Evolutionary conservation across 148 eudicot genomes (phyloP), one percentile per base, ranked within the genome.

Genomic region (Rhododendron simsii): DNA sequence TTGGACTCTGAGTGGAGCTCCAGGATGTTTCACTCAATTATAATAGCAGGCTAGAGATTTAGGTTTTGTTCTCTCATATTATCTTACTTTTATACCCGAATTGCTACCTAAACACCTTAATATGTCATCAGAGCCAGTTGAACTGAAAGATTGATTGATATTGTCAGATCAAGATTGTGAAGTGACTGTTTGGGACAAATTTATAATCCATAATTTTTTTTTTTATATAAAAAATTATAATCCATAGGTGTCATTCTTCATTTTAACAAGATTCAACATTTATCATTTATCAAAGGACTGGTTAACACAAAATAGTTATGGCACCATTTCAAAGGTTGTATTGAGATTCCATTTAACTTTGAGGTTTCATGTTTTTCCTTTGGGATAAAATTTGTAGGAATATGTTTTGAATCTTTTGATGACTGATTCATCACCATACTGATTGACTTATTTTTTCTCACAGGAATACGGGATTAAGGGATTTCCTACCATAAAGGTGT

Each of bases 391-490:
- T 14, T 28, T 85, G 51, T 63, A 7, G 67, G 81, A 16, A 18
- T 30, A 81, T 30, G 7, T 85, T 9, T 81, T 12, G 67, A 67
- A 53, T 30, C 2, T 85, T 9, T 81, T 12, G 67, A 67, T 47
- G 51, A 86, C 76, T 51, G 69, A 23, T 57, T 57, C 81, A 33
- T 80, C 51, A 3, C 78, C n/a, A 12, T 71, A 44, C 65, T 76
- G n/a, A 86, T 44, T n/a, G 28, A 13, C 81, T 81, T 33, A 41
- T 81, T 73, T 85, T 63, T 45, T 82, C 81, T 81, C 91, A 55
- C 87, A 97, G 99, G 98, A 97, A 89, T 95, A 97, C 90, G 99
- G 99, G 53, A 95, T 95, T 69, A 85, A 83, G 86, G 99, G 99
- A 82, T 97, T 94, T 89, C 99, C 99, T 53, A 97, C 98, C 81